Conservation (phyloP, 2,329 filamentous ascomycete genomes). For the Cytospora piceicola region DNA sequence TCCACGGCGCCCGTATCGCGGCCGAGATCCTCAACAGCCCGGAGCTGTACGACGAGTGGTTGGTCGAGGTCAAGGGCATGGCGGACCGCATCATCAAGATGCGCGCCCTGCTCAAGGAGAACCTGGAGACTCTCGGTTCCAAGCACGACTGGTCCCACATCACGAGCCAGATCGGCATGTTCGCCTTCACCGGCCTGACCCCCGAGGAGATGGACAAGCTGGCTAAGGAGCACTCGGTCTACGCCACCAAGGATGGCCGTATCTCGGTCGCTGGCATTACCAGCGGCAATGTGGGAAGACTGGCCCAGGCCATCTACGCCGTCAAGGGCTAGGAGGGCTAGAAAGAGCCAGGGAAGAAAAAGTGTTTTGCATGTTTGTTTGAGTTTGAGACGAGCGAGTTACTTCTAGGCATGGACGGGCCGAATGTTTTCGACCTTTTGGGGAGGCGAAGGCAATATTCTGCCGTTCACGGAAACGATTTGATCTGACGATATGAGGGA, state of each 20-base stretch:
- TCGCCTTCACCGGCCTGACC: conserved; percentile 93
- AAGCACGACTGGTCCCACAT: conserved; percentile 99
- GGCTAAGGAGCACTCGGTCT: conserved; percentile 95
- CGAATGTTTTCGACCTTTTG: too few relatives aligned
- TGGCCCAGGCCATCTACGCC: conserved; percentile 84
- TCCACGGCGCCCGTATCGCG: conserved; percentile 94
- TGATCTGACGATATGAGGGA: background rate
- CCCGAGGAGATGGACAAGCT: conserved; percentile 89
- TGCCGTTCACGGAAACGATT: background rate
- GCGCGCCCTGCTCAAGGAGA: conserved; percentile 90
- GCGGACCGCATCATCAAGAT: conserved; percentile 99
- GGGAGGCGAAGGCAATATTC: background rate
- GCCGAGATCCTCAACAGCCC: conserved; percentile 88
- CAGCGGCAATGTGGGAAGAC: conserved; percentile 74
- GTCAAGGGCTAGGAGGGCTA: conserved; percentile 64
- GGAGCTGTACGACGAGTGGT: conserved; percentile 88
- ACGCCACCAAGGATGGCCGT: conserved; percentile 90
- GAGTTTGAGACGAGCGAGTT: background rate
- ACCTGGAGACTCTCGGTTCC: conserved; percentile 92
- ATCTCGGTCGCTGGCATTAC: conserved; percentile 89
- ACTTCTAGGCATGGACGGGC: background rate
- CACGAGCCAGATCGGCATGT: conserved; percentile 99
- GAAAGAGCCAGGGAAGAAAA: background rate
- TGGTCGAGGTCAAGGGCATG: conserved; percentile 97
- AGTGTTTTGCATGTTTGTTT: background rate